Evolutionary conservation across 225 moss, liverwort and hornwort genomes (phyloP), one percentile per base, ranked within the genome.

Genomic region (Pleurozium schreberi): DNA sequence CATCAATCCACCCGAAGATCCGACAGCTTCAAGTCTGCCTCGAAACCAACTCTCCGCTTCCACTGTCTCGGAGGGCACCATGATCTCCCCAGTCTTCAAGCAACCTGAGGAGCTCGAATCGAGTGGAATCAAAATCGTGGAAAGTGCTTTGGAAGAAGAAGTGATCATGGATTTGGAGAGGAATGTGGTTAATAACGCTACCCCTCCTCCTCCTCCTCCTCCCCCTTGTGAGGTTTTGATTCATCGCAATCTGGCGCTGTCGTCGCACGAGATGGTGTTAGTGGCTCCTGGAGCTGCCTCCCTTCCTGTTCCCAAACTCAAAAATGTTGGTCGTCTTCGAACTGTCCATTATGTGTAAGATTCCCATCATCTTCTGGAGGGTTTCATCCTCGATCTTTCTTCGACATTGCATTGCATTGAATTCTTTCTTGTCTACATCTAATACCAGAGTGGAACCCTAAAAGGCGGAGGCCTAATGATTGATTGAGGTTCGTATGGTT

Each of bases 291-390:
- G 88, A 85, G 57, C 83, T 18, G 93, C 94, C 67, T 88, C 85
- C 23, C 81, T 94, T 50, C 96, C 97, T 43, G 95, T 95, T 10
- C 96, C 96, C 40, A 94, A 98, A 86, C 92, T 98, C 81, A 98
- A 97, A 71, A 94, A 94, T 21, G 89, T 94, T 19, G 96, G 96
- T 25, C 96, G 98, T 14, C 96, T 98, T 36, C 94, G 96, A 88
- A 98, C 98, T 89, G 92, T 96, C 19, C 97, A 97, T 86, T 96
- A 96, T 84, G 98, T 98, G 98, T 98, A 94, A 95, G 98, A 38
- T 31, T 12, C 25, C 14, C 27, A 60, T 14, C 10, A 28, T 12
- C 26, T 60, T 26, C 18, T 60, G 55, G 55, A 11, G 60, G 11
- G 11, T 26, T 31, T 17, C 19, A 40, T 53, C 30, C 40, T 31